Percentiles rank a stretch among this genome's conserved stretches.
These are phyloP conservation scores for Populus tomentosa DNA, from an alignment of 441 rosid species.

Conservation along the genomic window DNA sequence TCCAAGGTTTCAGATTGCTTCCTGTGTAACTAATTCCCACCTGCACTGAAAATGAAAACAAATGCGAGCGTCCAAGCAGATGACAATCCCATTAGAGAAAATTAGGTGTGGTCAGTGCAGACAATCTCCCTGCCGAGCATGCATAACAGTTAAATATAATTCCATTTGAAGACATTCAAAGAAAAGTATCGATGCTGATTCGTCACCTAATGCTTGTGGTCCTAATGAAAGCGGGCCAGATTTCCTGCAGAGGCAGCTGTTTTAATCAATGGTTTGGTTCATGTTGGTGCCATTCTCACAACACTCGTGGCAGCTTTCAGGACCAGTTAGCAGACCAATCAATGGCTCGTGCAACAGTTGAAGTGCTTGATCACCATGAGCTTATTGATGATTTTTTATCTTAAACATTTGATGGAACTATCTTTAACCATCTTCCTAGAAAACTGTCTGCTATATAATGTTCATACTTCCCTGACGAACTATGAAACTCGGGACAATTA, in stretches of 20 bases:
- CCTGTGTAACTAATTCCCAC: constrained; percentile 4
- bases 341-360: neutral
- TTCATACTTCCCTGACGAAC: neutral
- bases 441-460: neutral
- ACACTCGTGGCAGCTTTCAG: constrained; percentile 7
- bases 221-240: constrained; percentile 7
- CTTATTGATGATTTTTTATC: neutral
- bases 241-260: neutral
- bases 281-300: neutral
- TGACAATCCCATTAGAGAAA: constrained; percentile 9
- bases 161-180: constrained; percentile 2
- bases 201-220: constrained; percentile 20
- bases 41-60: constrained; percentile 12
- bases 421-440: neutral
- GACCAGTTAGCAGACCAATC: neutral
- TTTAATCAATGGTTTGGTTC: constrained; percentile 12
- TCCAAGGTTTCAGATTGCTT: neutral
- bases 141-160: neutral
- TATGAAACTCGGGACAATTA: neutral
- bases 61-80: neutral
- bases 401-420: neutral
- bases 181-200: constrained; percentile 16
- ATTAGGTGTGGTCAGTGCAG: constrained; percentile 14
- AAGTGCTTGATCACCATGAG: neutral
- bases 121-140: constrained; percentile 10